Base-by-base conservation (phyloP, 352 stramenopile species). In the Globisporangium spiculum region DNA sequence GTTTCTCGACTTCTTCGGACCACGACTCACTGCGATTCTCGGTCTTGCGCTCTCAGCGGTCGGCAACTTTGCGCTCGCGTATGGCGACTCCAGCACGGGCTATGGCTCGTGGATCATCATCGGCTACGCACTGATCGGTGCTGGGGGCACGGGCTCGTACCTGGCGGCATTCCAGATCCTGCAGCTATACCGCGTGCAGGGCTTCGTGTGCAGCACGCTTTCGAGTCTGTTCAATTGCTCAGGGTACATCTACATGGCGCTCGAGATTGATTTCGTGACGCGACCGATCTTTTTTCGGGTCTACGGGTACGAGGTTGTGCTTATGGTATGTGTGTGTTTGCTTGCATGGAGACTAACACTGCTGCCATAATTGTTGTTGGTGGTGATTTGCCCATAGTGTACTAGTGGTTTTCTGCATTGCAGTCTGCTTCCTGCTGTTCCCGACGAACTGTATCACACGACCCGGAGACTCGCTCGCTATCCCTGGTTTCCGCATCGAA, bases 211-310 rank as follows among this genome's bases (percentile, higher is more conserved):
- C 70, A 93, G 84, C 48, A 86, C 79, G n/a, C 69, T 93, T 20
- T 93, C 87, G 20, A 94, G 87, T 50, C 69, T 94, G 50, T 94
- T 94, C 66, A 94, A 94, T 57, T 92, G 85, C 27, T 94, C 85
- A 4, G 85, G 87, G 2, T 94, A 93, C 61, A 67, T 94, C n/a
- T 94, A 92, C 68, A 93, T 94, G 87, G 65, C 91, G 20, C 76
- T 94, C 36, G 76, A 90, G 66, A 44, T 88, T n/a, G 70, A 80
- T 24, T 75, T 73, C 8, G 68, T 92, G 48, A 79, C 76, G 8
- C 80, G 84, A 1, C 34, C 53, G 16, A 56, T 53, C 0, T 93
- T 94, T 69, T 94, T 94, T 46, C 68, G 66, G 4, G 52, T 65
- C 3, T 93, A 92, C 62, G 78, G 82, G 87, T 32, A 32, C 27